Conservation (phyloP, 768 basidiomycete species). For the Nidularia pulvinata region DNA sequence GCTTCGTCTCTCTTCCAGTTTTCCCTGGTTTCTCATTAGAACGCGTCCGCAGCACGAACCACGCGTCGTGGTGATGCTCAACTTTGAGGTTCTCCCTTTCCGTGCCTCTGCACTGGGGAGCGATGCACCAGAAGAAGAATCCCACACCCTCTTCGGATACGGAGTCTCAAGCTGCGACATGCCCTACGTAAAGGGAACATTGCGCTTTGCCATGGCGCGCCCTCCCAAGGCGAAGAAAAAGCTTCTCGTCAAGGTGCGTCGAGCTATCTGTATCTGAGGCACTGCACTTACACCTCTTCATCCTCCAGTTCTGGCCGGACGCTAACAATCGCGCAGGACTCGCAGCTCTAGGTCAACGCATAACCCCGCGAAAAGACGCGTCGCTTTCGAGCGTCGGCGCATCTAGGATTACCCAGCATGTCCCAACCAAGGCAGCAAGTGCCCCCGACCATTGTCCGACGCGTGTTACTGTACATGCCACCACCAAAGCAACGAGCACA, state of each 20-base stretch:
- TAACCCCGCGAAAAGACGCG: not conserved
- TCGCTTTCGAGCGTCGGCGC: not conserved
- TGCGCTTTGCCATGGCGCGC: not conserved
- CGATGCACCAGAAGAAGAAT: constrained; percentile 1
- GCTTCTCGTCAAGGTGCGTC: not conserved
- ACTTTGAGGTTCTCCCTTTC: not conserved
- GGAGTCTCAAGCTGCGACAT: not conserved
- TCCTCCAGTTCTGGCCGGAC: not conserved
- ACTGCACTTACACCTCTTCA: not conserved
- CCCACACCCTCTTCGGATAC: constrained; percentile 1
- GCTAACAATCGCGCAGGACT: not conserved
- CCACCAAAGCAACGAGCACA: too few species aligned
- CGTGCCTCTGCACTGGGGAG: not conserved
- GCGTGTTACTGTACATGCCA: too few species aligned
- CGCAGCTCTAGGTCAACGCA: not conserved
- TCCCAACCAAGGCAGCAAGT: not conserved
- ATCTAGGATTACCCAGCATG: not conserved
- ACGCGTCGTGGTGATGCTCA: too few species aligned
- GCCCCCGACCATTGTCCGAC: not conserved
- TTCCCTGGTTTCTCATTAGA: too few species aligned
- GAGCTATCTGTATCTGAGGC: not conserved
- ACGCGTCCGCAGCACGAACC: too few species aligned
- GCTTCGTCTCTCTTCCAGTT: too few species aligned
- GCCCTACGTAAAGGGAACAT: not conserved
- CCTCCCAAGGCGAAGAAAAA: constrained; percentile 1